Base-by-base conservation (phyloP, 441 rosid genomes). In the Viola pubescens region DNA sequence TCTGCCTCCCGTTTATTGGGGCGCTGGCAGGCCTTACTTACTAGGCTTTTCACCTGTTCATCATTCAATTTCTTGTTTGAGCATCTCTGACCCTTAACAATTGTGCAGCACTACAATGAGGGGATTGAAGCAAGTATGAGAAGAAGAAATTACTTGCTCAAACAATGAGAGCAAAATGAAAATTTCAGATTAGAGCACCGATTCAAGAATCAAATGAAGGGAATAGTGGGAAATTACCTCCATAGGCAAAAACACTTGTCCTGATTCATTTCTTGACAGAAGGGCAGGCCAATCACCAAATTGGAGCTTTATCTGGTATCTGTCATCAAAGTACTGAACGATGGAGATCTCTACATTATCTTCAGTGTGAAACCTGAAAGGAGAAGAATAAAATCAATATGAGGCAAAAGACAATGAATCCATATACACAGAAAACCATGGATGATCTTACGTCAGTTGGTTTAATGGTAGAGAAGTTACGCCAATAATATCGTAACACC, bases 21-120 rank as follows among this genome's bases (percentile, higher is more conserved):
- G 52, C 52, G 52, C 52, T 14, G 7, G 52, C 52, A 49, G 52
- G 52, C 52, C 52, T 49, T 37, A 14, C 26, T 49, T 26, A 49
- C 5, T 3, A 49, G 5, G 52, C 37, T 37, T 49, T 37, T 49
- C 52, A 49, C 52, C 52, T 49, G 52, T 14, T 7, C 14, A 4
- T 49, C 52, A 14, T 14, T 49, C 26, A 49, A 14, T 26, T 49
- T 49, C 52, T 49, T n/a, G n/a, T n/a, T 49, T 7, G 52, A n/a
- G 52, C 14, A 49, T 14, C 52, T 49, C 16, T 49, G 52, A 0
- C 52, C 52, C 16, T 49, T 37, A 5, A 49, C 16, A 49, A 49
- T 49, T 26, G 5, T 49, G 52, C 52, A 49, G 14, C 52, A 49
- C 52, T 49, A 16, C 14, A 49, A 11, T 49, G 37, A 49, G 14